A percentile compares a stretch with the other conserved stretches of the same genome.
These are phyloP conservation scores for Aspergillus flavus DNA, from an alignment of 2,329 filamentous ascomycete genomes.

Conservation along the genomic window DNA sequence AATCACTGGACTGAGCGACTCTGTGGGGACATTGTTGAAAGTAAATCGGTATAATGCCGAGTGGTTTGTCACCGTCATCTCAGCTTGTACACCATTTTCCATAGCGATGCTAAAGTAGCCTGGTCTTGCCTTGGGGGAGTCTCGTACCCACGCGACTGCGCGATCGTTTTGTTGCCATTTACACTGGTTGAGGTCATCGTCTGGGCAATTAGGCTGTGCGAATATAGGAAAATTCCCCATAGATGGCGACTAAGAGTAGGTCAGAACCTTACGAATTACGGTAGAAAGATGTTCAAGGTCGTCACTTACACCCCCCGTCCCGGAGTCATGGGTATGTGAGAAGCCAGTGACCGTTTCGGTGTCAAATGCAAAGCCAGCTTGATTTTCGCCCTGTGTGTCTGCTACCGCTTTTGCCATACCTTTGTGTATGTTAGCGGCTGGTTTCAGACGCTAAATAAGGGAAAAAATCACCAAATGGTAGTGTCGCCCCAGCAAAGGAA, in stretches of 20 bases:
- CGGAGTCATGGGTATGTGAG: conserved; percentile 55
- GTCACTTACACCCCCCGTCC: conserved; percentile 50
- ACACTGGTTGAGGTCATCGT: conserved; percentile 64
- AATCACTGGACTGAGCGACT: conserved; percentile 58
- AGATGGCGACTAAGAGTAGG: conserved; percentile 48
- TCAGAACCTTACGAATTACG: neutral
- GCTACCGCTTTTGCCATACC: conserved; percentile 61
- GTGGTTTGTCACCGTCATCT: conserved; percentile 70
- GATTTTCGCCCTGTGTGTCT: conserved; percentile 57
- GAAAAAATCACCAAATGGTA: conserved; percentile 50
- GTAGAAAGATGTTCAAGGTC: neutral
- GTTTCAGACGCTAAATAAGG: conserved; percentile 3
- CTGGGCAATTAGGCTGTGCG: conserved; percentile 63
- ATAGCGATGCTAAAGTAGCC: conserved; percentile 68
- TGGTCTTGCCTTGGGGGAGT: conserved; percentile 59
- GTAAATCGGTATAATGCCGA: conserved; percentile 67
- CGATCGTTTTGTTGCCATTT: conserved; percentile 59
- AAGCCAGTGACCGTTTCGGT: conserved; percentile 55
- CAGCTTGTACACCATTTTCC: conserved; percentile 59
- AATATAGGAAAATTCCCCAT: conserved; percentile 73
- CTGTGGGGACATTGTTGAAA: conserved; percentile 45
- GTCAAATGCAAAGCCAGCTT: conserved; percentile 60
- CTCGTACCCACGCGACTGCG: conserved; percentile 51
- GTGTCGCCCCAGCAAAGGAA: conserved; percentile 59
- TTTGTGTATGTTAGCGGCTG: conserved; percentile 3